Conservation (phyloP, 2,329 filamentous ascomycete species). For the Colletotrichum sp. region DNA sequence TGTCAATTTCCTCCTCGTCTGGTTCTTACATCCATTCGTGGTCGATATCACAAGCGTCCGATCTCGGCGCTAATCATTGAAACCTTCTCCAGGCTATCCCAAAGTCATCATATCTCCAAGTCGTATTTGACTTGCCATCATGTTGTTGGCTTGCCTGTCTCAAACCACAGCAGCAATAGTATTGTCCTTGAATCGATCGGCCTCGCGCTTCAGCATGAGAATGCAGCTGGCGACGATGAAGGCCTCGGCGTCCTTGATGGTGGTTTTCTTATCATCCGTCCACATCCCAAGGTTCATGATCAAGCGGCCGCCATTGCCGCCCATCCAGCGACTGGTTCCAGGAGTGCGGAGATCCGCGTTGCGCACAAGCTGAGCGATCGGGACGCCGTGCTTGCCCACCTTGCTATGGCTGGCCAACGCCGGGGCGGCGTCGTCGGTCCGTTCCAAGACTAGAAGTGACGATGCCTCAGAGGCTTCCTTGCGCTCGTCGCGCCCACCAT, state of each 20-base stretch:
- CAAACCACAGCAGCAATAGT: neutral
- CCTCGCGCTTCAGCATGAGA: neutral
- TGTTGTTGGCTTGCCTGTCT: neutral
- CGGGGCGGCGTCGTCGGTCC: neutral
- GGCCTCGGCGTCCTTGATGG: neutral
- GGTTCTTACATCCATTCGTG: too few relatives aligned
- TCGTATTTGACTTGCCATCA: too few relatives aligned
- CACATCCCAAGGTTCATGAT: neutral
- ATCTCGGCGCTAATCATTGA: too few relatives aligned
- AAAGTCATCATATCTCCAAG: too few relatives aligned
- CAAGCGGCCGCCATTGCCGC: neutral
- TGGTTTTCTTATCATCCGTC: neutral
- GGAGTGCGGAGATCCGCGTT: neutral
- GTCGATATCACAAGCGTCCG: too few relatives aligned
- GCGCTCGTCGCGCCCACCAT: neutral
- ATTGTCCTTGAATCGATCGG: neutral
- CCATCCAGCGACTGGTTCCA: neutral
- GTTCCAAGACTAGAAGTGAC: neutral
- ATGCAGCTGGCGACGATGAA: neutral
- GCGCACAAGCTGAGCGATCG: neutral
- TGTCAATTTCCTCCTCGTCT: too few relatives aligned
- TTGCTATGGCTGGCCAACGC: neutral
- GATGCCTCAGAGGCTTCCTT: neutral
- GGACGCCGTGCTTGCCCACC: neutral
- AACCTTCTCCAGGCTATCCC: too few relatives aligned